Percentiles rank a stretch among this genome's conserved stretches.
Conservation (phyloP, 2,329 filamentous ascomycete genomes). For the Amauroascus verrucosus region DNA sequence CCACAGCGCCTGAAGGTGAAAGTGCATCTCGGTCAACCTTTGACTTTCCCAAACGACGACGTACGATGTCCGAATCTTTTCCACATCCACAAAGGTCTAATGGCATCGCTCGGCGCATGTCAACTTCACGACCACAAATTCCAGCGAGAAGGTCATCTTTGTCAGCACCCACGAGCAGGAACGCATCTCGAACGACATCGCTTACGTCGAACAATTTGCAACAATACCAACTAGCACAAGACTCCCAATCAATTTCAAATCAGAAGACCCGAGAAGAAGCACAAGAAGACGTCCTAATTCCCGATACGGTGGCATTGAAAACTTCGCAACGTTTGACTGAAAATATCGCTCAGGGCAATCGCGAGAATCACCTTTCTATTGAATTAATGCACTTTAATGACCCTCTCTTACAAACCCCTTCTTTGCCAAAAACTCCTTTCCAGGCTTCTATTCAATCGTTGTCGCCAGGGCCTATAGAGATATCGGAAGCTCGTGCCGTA, state of each 20-base stretch:
- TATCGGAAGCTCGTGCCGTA: slow-evolving; percentile 52
- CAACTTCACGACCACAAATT: slow-evolving; percentile 25
- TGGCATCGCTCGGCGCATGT: slow-evolving; percentile 13
- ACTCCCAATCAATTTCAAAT: neutral
- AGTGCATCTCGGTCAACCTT: slow-evolving; percentile 20
- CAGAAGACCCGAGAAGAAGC: neutral
- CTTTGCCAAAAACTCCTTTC: slow-evolving; percentile 20
- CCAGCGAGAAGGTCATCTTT: slow-evolving; percentile 37
- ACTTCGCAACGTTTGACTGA: neutral
- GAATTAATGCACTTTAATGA: neutral
- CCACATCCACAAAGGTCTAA: slow-evolving; percentile 18
- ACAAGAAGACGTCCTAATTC: neutral
- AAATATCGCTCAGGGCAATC: neutral
- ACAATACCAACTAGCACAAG: slow-evolving; percentile 1
- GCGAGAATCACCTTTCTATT: neutral
- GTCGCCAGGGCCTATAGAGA: slow-evolving; percentile 45
- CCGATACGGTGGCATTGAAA: neutral
- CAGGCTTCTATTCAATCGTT: slow-evolving; percentile 39
- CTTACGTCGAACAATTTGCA: slow-evolving; percentile 35
- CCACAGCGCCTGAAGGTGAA: slow-evolving; percentile 28
- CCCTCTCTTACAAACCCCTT: slow-evolving; percentile 1
- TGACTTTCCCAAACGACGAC: slow-evolving; percentile 26
- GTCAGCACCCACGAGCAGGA: slow-evolving; percentile 39
- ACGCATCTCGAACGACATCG: slow-evolving; percentile 36
- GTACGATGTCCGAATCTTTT: slow-evolving; percentile 34